A percentile compares a stretch with the other conserved stretches of the same genome.
Conservation (phyloP, 345 rosid species). For the Excoecaria agallocha region DNA sequence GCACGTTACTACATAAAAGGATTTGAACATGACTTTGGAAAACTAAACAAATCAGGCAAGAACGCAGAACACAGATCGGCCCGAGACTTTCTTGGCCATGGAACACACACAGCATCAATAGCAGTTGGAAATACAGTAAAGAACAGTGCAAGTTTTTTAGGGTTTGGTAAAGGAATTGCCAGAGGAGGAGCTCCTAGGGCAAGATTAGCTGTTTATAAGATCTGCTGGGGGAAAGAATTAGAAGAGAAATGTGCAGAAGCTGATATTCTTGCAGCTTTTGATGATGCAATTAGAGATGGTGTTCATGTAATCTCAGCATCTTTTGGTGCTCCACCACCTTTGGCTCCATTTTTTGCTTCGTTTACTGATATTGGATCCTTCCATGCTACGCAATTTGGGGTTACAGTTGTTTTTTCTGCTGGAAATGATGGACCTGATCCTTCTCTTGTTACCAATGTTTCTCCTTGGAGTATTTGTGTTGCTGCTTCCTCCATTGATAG, state of each 20-base stretch:
- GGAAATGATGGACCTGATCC: conserved; percentile 56
- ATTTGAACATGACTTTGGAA: conserved; percentile 37
- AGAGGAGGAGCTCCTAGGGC: conserved; percentile 68
- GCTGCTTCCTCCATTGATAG: conserved; percentile 62
- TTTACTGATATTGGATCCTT: conserved; percentile 45
- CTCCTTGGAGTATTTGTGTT: conserved; percentile 60
- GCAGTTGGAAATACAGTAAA: conserved; percentile 46
- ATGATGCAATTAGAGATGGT: conserved; percentile 51
- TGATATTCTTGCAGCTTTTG: conserved; percentile 55
- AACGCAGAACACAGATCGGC: conserved; percentile 53
- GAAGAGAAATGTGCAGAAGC: conserved; percentile 45
- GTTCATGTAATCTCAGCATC: conserved; percentile 56
- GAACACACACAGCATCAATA: conserved; percentile 64
- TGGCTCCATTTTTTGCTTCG: conserved; percentile 37
- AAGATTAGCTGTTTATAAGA: conserved; percentile 56
- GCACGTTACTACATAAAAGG: conserved; percentile 66
- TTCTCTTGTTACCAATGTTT: conserved; percentile 41
- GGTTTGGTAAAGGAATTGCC: conserved; percentile 44
- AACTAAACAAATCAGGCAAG: conserved; percentile 26
- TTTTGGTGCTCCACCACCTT: conserved; percentile 46
- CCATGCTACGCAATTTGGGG: conserved; percentile 54
- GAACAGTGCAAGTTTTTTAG: conserved; percentile 34
- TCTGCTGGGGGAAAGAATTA: conserved; percentile 40
- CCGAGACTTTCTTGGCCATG: conserved; percentile 58
- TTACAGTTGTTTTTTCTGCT: conserved; percentile 54